These are phyloP conservation scores for Penium margaritaceum DNA, from an alignment of 139 green algal genomes.

Conservation along the genomic window DNA sequence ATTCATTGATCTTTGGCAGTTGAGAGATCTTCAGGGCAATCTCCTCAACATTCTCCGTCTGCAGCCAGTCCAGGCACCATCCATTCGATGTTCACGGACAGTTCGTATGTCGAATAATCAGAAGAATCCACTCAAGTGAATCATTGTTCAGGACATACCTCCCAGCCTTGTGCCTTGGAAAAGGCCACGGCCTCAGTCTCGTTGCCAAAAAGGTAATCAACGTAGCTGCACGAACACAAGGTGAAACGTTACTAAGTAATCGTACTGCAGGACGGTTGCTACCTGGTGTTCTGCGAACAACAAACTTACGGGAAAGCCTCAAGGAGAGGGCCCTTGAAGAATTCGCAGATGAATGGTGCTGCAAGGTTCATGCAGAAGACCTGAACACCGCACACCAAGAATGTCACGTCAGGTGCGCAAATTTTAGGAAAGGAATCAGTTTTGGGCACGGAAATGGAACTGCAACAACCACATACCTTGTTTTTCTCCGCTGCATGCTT, in stretches of 20 bases:
- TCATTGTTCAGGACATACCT: conserved; percentile 37
- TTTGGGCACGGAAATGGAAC: no score
- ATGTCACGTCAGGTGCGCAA: no score
- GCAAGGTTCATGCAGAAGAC: conserved; percentile 82
- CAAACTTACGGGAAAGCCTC: conserved; percentile 37
- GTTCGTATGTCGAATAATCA: no score
- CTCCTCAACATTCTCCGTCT: conserved; percentile 67
- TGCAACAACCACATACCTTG: conserved; percentile 67
- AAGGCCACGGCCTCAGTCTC: conserved; percentile 89
- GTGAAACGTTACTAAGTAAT: no score
- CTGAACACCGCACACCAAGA: no score
- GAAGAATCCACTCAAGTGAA: no score
- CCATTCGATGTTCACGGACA: no score
- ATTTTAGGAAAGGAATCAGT: no score
- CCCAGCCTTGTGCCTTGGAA: conserved; percentile 83
- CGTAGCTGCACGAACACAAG: conserved; percentile 52
- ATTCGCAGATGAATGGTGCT: conserved; percentile 90
- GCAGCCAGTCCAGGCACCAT: no score
- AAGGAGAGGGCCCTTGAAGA: conserved; percentile 50
- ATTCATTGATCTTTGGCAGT: conserved; percentile 74
- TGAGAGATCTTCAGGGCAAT: conserved; percentile 75
- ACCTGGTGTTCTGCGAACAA: no score
- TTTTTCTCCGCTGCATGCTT: conserved; percentile 74
- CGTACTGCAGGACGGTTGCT: no score
- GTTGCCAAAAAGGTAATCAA: conserved; percentile 96